A percentile compares a stretch with the other conserved stretches of the same genome.
Conservation (phyloP, 345 rosid genomes). For the Hypericum perforatum region DNA sequence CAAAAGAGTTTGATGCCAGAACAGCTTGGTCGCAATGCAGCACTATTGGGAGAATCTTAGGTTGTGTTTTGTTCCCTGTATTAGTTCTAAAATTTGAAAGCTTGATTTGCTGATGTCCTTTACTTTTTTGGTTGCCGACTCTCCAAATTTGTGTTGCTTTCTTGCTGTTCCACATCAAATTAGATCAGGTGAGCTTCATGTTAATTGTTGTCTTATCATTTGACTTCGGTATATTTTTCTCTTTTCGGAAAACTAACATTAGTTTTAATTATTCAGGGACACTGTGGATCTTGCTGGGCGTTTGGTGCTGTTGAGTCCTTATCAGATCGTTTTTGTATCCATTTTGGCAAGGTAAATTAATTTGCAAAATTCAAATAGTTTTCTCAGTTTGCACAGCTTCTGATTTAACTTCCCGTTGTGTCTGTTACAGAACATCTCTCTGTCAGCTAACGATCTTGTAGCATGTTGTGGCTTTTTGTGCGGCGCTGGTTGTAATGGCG, state of each 20-base stretch:
- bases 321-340: conserved; percentile 94
- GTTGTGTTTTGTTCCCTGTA: conserved; percentile 19
- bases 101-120: conserved; percentile 23
- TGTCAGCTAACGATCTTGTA: conserved; percentile 83
- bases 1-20: conserved; percentile 75
- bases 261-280: conserved; percentile 55
- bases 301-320: conserved; percentile 94
- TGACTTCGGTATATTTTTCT: neutral
- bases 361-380: neutral
- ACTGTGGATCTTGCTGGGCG: conserved; percentile 99
- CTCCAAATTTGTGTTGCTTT: too few relatives aligned
- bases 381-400: neutral
- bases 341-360: conserved; percentile 56
- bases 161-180: conserved; percentile 3
- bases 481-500: conserved; percentile 86
- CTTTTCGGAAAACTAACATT: conserved; percentile 13
- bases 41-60: conserved; percentile 75
- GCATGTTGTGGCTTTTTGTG: conserved; percentile 95
- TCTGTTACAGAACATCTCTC: conserved; percentile 53
- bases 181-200: conserved; percentile 66
- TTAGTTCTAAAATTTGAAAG: conserved; percentile 2
- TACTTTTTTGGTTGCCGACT: conserved; percentile 22
- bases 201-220: conserved; percentile 7
- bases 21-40: conserved; percentile 73
- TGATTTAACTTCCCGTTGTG: conserved; percentile 1